Evolutionary conservation across 768 basidiomycete species (phyloP).

Genomic region (Zangia roseola): DNA sequence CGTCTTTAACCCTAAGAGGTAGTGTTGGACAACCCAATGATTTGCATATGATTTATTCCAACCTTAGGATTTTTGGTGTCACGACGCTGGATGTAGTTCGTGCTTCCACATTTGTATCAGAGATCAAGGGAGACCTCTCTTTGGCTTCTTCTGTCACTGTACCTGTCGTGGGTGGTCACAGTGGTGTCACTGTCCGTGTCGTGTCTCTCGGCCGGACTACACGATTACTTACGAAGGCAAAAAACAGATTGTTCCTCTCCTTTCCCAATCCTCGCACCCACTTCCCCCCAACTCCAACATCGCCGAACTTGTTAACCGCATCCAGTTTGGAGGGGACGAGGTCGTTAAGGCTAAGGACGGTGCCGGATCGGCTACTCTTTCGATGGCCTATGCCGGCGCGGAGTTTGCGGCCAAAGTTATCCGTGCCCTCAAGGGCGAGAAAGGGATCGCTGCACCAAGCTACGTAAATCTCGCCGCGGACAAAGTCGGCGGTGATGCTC

Average conservation of each 20-base stretch:
- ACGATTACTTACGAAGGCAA: constrained; percentile 7
- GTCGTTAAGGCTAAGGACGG: constrained; percentile 98
- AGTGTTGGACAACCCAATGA: constrained; percentile 11
- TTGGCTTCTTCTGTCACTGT: constrained; percentile 64
- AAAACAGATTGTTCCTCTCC: constrained; percentile 81
- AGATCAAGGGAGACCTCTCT: constrained; percentile 65
- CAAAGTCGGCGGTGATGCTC: constrained; percentile 62
- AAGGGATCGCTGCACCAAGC: constrained; percentile 79
- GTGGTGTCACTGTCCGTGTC: constrained; percentile 74
- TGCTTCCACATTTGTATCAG: constrained; percentile 93
- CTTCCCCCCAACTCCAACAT: constrained; percentile 58
- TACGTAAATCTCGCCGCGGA: constrained; percentile 82
- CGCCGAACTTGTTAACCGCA: constrained; percentile 64
- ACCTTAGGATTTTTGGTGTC: constrained; percentile 86
- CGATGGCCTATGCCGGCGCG: constrained; percentile 94
- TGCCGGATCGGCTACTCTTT: constrained; percentile 89
- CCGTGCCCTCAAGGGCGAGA: constrained; percentile 83
- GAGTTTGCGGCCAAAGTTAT: constrained; percentile 85
- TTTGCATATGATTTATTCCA: neutral
- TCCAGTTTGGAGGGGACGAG: constrained; percentile 96
- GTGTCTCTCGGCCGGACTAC: neutral
- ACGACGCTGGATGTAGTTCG: constrained; percentile 98
- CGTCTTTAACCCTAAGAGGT: constrained; percentile 92
- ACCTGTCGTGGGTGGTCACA: constrained; percentile 95
- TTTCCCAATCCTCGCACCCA: constrained; percentile 84